These are phyloP conservation scores for Orbilia oligospora DNA, from an alignment of 2,329 filamentous ascomycete genomes.

Conservation along the genomic window DNA sequence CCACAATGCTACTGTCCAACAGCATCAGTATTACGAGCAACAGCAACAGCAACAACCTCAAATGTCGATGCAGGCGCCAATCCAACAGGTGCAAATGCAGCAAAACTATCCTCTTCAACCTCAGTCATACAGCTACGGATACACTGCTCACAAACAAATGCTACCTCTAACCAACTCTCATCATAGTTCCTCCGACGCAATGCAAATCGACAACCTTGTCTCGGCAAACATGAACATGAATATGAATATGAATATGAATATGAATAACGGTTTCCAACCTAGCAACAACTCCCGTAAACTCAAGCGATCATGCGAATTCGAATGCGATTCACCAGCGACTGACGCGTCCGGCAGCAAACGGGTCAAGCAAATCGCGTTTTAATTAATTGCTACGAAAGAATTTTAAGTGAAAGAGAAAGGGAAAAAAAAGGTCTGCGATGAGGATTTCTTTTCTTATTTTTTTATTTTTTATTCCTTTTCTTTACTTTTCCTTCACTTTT, in stretches of 20 bases:
- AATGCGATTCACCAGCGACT: constrained; percentile 50
- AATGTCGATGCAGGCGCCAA: constrained; percentile 12
- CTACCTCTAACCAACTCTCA: constrained; percentile 57
- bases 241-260: background rate
- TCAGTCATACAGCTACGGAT: constrained; percentile 50
- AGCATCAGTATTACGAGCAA: background rate
- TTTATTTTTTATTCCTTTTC: background rate
- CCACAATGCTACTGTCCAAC: constrained; percentile 24
- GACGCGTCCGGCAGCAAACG: constrained; percentile 58
- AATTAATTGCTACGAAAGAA: constrained; percentile 6
- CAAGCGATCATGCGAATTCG: constrained; percentile 60
- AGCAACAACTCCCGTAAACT: constrained; percentile 46
- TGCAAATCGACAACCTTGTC: constrained; percentile 59
- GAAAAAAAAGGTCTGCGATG: constrained; percentile 49
- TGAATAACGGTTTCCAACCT: constrained; percentile 22
- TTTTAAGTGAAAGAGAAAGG: background rate
- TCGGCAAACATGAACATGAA: constrained; percentile 7
- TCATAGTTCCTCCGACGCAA: constrained; percentile 56
- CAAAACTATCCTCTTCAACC: constrained; percentile 39
- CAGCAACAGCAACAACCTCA: constrained; percentile 13
- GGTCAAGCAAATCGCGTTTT: constrained; percentile 59
- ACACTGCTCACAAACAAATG: constrained; percentile 39
- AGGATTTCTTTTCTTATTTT: constrained; percentile 28
- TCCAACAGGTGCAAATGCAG: constrained; percentile 5
- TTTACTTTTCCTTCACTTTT: background rate